Conservation (phyloP, 495 filamentous ascomycete species). For the Astrocystis sublimbata region DNA sequence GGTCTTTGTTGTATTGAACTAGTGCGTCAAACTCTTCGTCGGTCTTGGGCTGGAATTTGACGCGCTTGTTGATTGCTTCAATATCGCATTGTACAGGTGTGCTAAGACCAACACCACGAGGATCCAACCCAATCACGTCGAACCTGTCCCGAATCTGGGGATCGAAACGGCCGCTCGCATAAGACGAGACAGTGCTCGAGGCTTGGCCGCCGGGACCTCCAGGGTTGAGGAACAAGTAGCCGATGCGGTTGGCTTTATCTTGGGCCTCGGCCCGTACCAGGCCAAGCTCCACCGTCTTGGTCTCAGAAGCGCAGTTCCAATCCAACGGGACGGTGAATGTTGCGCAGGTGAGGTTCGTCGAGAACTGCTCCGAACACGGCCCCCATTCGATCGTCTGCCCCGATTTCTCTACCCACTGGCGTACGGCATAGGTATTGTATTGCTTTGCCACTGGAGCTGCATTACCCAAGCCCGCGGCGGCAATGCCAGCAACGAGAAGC, state of each 20-base stretch:
- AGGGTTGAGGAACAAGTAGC: conserved; percentile 41
- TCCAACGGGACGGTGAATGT: conserved; percentile 29
- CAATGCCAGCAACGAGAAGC: background rate
- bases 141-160: conserved; percentile 28
- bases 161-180: conserved; percentile 18
- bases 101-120: conserved; percentile 39
- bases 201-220: conserved; percentile 40
- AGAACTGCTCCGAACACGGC: conserved; percentile 24
- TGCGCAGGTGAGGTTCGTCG: conserved; percentile 23
- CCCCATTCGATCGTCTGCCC: conserved; percentile 26
- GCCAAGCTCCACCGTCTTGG: conserved; percentile 31
- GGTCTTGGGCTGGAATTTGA: conserved; percentile 33
- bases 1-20: conserved; percentile 33
- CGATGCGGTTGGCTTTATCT: conserved; percentile 33
- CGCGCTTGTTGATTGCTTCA: conserved; percentile 34
- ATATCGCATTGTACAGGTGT: conserved; percentile 42
- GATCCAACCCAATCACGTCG: conserved; percentile 35
- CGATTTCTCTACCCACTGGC: conserved; percentile 7
- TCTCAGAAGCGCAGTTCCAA: conserved; percentile 20
- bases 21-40: conserved; percentile 33
- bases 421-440: background rate
- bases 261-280: conserved; percentile 27
- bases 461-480: background rate
- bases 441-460: conserved; percentile 10
- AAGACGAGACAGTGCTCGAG: conserved; percentile 18